These are phyloP conservation scores for Cryptococcus wingfieldii DNA, from an alignment of 1,284 basidiomycete species.

Conservation along the genomic window DNA sequence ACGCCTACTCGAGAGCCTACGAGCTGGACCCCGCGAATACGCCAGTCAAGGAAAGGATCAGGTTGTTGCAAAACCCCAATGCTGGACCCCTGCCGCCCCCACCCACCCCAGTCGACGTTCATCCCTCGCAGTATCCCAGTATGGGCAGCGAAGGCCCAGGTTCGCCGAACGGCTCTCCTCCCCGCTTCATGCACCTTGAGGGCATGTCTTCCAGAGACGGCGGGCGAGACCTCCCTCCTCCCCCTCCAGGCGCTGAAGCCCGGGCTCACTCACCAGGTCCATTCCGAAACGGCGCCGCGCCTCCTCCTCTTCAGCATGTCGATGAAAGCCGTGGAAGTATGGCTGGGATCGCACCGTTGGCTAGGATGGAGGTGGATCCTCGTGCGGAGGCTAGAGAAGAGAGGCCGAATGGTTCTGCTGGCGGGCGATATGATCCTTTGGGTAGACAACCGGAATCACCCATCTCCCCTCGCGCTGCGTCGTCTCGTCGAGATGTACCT, in stretches of 20 bases:
- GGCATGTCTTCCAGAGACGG: slow-evolving; percentile 13
- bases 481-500: slow-evolving; percentile 20
- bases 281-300: slow-evolving; percentile 43
- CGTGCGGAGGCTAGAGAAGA: slow-evolving; percentile 30
- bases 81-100: slow-evolving; percentile 72
- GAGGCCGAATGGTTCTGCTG: slow-evolving; percentile 4
- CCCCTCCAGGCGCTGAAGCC: slow-evolving; percentile 22
- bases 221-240: slow-evolving; percentile 40
- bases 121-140: slow-evolving; percentile 75
- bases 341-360: slow-evolving; percentile 62
- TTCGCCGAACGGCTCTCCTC: slow-evolving; percentile 25
- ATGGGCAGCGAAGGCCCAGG: slow-evolving; percentile 20
- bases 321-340: slow-evolving; percentile 43
- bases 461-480: slow-evolving; percentile 22
- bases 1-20: slow-evolving; percentile 88
- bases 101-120: slow-evolving; percentile 88
- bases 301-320: slow-evolving; percentile 42
- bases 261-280: slow-evolving; percentile 31
- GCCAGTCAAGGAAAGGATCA: slow-evolving; percentile 71
- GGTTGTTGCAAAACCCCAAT: slow-evolving; percentile 73
- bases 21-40: slow-evolving; percentile 81
- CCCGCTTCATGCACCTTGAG: slow-evolving; percentile 15
- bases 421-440: slow-evolving; percentile 26
- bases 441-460: slow-evolving; percentile 32
- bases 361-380: slow-evolving; percentile 79